Evolutionary conservation across 805 yeast species (phyloP).

Genomic region (Lipomyces oligophaga): DNA sequence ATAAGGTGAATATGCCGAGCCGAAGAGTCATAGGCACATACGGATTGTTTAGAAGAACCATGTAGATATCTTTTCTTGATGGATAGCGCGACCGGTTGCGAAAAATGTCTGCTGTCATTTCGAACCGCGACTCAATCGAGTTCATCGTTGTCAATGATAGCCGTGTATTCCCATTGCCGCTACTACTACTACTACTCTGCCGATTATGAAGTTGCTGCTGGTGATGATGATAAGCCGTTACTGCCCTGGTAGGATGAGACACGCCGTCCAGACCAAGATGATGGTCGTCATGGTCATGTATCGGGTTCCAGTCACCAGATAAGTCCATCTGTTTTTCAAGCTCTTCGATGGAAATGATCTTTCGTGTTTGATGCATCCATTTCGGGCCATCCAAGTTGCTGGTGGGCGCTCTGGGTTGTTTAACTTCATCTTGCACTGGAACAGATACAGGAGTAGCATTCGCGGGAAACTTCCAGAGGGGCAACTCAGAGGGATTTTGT

Average conservation of each 20-base stretch:
- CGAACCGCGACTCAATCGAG: slow-evolving; percentile 17
- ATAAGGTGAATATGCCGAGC: slow-evolving; percentile 53
- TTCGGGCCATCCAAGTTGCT: too few species aligned
- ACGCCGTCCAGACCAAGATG: not conserved
- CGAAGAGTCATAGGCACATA: slow-evolving; percentile 77
- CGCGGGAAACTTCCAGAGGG: too few species aligned
- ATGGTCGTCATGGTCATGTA: slow-evolving; percentile 8
- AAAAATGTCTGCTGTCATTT: slow-evolving; percentile 25
- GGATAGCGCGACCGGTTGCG: slow-evolving; percentile 5
- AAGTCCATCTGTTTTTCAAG: slow-evolving; percentile 28
- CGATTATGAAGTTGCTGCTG: too few species aligned
- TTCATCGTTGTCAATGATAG: not conserved
- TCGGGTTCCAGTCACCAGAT: slow-evolving; percentile 24
- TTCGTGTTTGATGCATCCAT: slow-evolving; percentile 12
- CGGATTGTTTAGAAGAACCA: slow-evolving; percentile 67
- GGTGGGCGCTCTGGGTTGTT: too few species aligned
- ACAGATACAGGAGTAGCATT: too few species aligned
- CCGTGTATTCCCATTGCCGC: not conserved
- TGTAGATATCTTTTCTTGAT: slow-evolving; percentile 56
- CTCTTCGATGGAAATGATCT: slow-evolving; percentile 14
- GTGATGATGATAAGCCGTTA: slow-evolving; percentile 10
- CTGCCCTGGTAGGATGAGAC: slow-evolving; percentile 7
- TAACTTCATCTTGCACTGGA: too few species aligned
- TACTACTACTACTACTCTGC: too few species aligned
- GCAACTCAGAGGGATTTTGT: too few species aligned